These are phyloP conservation scores for Kondoa malvinella DNA, from an alignment of 768 basidiomycete genomes.

Conservation along the genomic window DNA sequence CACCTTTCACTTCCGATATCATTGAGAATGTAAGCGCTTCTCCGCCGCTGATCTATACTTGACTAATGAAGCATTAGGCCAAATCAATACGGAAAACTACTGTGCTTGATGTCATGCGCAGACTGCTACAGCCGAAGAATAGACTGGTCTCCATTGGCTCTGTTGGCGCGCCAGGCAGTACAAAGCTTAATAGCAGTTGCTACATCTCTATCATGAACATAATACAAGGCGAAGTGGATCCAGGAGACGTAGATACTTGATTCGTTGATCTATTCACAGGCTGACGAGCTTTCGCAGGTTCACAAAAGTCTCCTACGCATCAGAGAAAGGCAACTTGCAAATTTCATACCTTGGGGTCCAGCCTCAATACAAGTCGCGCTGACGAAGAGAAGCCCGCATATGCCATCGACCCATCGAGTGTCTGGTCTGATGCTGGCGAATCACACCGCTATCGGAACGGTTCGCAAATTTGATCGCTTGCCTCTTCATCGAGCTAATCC, in stretches of 20 bases:
- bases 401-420: slow-evolving; percentile 75
- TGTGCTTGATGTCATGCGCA: slow-evolving; percentile 94
- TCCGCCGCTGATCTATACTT: slow-evolving; percentile 5
- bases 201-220: slow-evolving; percentile 97
- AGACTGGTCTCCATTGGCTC: slow-evolving; percentile 89
- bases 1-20: slow-evolving; percentile 91
- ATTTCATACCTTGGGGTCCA: slow-evolving; percentile 98
- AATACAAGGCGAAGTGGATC: slow-evolving; percentile 96
- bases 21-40: slow-evolving; percentile 61
- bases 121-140: slow-evolving; percentile 92
- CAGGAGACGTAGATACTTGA: slow-evolving; percentile 57
- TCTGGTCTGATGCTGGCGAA: slow-evolving; percentile 98
- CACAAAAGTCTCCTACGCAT: slow-evolving; percentile 95
- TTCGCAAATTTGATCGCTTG: slow-evolving; percentile 34
- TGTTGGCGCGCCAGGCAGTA: slow-evolving; percentile 37
- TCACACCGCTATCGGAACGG: slow-evolving; percentile 94
- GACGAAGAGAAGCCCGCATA: slow-evolving; percentile 74
- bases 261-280: no score
- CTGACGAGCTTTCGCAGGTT: slow-evolving; percentile 41
- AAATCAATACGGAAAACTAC: slow-evolving; percentile 92
- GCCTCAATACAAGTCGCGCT: slow-evolving; percentile 94
- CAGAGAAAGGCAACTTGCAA: slow-evolving; percentile 85
- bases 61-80: slow-evolving; percentile 37
- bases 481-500: neutral
- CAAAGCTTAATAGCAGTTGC: slow-evolving; percentile 36